phyloP scores from a whole-genome alignment of 208 protist species.

The Wallacemonas collosoma region DNA sequence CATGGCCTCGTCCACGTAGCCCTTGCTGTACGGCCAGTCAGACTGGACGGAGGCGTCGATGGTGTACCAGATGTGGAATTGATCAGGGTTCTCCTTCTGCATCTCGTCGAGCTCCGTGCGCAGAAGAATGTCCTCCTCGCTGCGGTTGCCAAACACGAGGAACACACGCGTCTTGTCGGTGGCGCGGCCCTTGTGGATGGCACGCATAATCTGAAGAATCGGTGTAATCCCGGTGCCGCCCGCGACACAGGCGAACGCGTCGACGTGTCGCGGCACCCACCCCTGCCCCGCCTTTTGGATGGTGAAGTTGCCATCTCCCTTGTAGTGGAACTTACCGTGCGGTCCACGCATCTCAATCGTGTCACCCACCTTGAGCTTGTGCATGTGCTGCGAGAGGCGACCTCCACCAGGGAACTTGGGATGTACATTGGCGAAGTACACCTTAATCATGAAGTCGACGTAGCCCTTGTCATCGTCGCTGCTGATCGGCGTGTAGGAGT shows the following conservation, averaged over 20 bases:
- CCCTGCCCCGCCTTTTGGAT: constrained; percentile 37
- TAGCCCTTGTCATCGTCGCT: constrained; percentile 87
- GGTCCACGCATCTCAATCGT: constrained; percentile 89
- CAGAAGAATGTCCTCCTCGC: constrained; percentile 92
- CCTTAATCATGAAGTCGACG: constrained; percentile 94
- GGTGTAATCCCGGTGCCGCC: constrained; percentile 94
- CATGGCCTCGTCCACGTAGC: constrained; percentile 77
- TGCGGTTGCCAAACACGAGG: constrained; percentile 90
- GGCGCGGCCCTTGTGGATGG: constrained; percentile 64
- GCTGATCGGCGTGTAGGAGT: constrained; percentile 92
- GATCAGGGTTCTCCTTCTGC: constrained; percentile 39
- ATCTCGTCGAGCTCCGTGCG: constrained; percentile 81
- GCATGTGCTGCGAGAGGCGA: constrained; percentile 89
- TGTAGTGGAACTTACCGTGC: constrained; percentile 89
- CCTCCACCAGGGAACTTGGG: constrained; percentile 89
- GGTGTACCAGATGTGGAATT: constrained; percentile 82
- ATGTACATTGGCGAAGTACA: constrained; percentile 86
- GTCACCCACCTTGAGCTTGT: constrained; percentile 79
- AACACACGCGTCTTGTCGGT: constrained; percentile 82
- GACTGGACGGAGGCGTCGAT: constrained; percentile 43
- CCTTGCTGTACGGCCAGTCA: constrained; percentile 71
- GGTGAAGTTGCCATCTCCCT: constrained; percentile 39
- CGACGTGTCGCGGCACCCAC: constrained; percentile 31
- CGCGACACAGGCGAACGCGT: constrained; percentile 67
- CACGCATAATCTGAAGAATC: constrained; percentile 90